Evolutionary conservation across 2,329 filamentous ascomycete genomes (phyloP), one percentile per base, ranked within the genome.

Genomic region (Elsinoe batatas): DNA sequence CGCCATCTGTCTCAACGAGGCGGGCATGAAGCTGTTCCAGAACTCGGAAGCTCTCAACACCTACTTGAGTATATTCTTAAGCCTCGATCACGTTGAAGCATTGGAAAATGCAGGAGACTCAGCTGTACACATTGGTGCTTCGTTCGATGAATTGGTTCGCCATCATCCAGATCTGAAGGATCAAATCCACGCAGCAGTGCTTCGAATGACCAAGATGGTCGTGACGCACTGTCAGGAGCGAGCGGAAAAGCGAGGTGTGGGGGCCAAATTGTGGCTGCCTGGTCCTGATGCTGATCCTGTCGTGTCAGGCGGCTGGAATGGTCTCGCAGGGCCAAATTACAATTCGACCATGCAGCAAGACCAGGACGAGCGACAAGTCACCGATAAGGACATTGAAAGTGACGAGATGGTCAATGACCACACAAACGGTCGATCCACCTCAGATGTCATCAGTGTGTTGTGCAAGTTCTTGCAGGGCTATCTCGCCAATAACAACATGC

Each of bases 31-130:
- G 64, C 79, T 96, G 66, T 94, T 98, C 64, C 83, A 89, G 57
- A 80, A 83, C 0, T 96, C 91, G 0, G 79, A 82, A 57, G 91
- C 89, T 1, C 77, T 98, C 43, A 84, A 91, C 56, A 87, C 83
- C 62, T 97, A 91, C 67, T 86, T 98, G 61, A 88, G 96, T 67
- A 89, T 97, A n/a, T 98, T 98, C 61, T 88, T 96, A 69, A 97
- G 89, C 61, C 84, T 90, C 2, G 79, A 83, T 13, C 94, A 99
- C 70, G 83, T 98, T 57, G 88, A 87, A 63, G 86, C 85, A 60
- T 83, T 98, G 78, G 83, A 88, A 59, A 75, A 77, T 36, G 91
- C 95, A 61, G 75, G 79, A 4, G 82, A 85, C 35, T 76, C 94
- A 57, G 80, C 91, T 8, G 80, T 79, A 30, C 81, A 82, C 37